Percentiles rank a stretch among this genome's conserved stretches.
These are phyloP conservation scores for Nicotiana noctiflora DNA, from an alignment of 257 asterid genomes.

Conservation along the genomic window DNA sequence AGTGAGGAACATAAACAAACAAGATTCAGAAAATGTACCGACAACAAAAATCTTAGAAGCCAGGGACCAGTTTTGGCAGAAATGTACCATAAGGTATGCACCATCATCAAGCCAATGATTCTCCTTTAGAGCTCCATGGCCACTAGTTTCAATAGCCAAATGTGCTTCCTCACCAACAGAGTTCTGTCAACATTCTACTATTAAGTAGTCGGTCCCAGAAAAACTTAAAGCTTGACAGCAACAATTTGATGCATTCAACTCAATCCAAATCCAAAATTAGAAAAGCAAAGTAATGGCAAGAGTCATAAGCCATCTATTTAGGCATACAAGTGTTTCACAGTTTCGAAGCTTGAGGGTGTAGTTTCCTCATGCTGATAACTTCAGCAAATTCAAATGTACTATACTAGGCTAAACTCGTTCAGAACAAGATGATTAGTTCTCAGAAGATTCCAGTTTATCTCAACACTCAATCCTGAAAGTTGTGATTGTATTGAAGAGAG, in stretches of 20 bases:
- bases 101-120: slow-evolving; percentile 99
- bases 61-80: not conserved
- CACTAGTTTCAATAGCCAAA: slow-evolving; percentile 99
- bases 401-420: not conserved
- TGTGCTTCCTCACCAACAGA: slow-evolving; percentile 82
- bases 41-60: not conserved
- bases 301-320: not conserved
- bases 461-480: not conserved
- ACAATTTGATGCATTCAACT: not conserved
- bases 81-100: slow-evolving; percentile 89
- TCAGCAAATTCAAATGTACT: not conserved
- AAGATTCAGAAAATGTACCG: slow-evolving; percentile 6
- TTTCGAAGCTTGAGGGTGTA: not conserved
- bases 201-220: not conserved
- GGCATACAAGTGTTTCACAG: not conserved
- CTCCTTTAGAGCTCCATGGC: slow-evolving; percentile 99
- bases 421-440: not conserved
- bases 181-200: slow-evolving; percentile 51
- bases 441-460: not conserved
- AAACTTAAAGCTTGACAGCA: slow-evolving; percentile 5
- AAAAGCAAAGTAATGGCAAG: not conserved
- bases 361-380: not conserved
- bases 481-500: not conserved
- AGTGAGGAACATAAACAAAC: not conserved
- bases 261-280: not conserved